These are phyloP conservation scores for Talaromyces amestolkiae DNA, from an alignment of 2,329 filamentous ascomycete species.

Conservation along the genomic window DNA sequence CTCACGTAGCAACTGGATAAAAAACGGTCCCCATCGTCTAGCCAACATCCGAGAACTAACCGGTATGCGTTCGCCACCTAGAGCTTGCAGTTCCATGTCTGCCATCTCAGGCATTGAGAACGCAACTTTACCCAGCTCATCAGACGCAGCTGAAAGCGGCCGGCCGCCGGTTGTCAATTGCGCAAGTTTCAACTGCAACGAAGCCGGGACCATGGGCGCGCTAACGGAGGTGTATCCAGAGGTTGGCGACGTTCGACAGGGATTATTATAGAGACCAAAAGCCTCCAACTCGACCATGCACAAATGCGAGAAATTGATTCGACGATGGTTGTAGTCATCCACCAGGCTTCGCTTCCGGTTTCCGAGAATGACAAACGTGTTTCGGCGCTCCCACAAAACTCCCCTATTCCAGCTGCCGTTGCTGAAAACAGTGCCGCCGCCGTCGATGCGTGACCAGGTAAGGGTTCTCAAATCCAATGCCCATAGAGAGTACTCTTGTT, in stretches of 20 bases:
- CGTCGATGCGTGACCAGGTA: slow-evolving; percentile 94
- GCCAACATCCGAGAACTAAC: slow-evolving; percentile 89
- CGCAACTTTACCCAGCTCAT: slow-evolving; percentile 80
- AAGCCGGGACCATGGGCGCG: slow-evolving; percentile 60
- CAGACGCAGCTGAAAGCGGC: slow-evolving; percentile 70
- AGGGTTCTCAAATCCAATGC: slow-evolving; percentile 83
- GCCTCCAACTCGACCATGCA: slow-evolving; percentile 97
- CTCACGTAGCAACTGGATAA: slow-evolving; percentile 85
- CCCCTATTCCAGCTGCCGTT: slow-evolving; percentile 98
- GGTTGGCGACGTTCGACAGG: slow-evolving; percentile 71
- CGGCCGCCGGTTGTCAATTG: slow-evolving; percentile 69
- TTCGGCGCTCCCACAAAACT: slow-evolving; percentile 86
- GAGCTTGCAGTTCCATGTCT: slow-evolving; percentile 95
- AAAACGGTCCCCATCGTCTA: slow-evolving; percentile 90
- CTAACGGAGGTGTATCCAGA: slow-evolving; percentile 85
- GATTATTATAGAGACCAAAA: slow-evolving; percentile 96
- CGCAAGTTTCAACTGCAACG: slow-evolving; percentile 50
- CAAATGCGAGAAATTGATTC: slow-evolving; percentile 95
- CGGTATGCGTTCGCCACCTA: slow-evolving; percentile 85
- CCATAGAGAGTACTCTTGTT: slow-evolving; percentile 97
- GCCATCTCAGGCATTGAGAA: slow-evolving; percentile 78
- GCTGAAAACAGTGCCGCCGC: slow-evolving; percentile 88
- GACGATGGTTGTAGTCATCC: slow-evolving; percentile 95
- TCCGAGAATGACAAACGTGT: slow-evolving; percentile 92
- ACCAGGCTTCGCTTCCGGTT: slow-evolving; percentile 91